phyloP scores from a whole-genome alignment of 78 protist genomes.

The Polysphondylium violaceum region DNA sequence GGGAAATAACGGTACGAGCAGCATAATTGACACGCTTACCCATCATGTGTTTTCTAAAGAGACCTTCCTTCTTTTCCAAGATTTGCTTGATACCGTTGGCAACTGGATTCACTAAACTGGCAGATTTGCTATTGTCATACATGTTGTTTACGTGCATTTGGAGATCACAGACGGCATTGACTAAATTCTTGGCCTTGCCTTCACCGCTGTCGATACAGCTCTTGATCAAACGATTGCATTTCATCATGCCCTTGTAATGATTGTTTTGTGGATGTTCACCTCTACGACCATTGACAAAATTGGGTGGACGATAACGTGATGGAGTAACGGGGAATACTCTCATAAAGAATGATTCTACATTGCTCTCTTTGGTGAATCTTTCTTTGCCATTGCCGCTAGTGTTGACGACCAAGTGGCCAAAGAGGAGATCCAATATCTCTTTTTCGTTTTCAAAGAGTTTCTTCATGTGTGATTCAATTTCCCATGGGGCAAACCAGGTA shows the following conservation, averaged over 20 bases:
- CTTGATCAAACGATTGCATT: conserved; percentile 9
- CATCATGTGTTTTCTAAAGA: conserved; percentile 99
- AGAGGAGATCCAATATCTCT: conserved; percentile 37
- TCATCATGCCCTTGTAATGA: conserved; percentile 53
- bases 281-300: conserved; percentile 34
- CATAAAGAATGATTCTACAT: conserved; percentile 39
- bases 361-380: conserved; percentile 7
- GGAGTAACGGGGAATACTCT: conserved; percentile 64
- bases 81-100: conserved; percentile 93
- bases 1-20: conserved; percentile 98
- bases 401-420: conserved; percentile 32
- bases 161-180: conserved; percentile 70
- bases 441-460: conserved; percentile 41
- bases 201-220: conserved; percentile 26
- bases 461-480: conserved; percentile 6
- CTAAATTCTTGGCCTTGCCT: conserved; percentile 42
- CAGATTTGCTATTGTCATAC: conserved; percentile 69
- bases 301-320: conserved; percentile 54
- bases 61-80: conserved; percentile 98
- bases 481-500: conserved; percentile 79
- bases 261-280: conserved; percentile 34
- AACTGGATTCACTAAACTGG: background rate
- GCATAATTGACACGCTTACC: conserved; percentile 99
- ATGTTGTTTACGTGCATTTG: conserved; percentile 85
- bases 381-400: background rate